These are phyloP conservation scores for Monilinia polystroma DNA, from an alignment of 2,329 filamentous ascomycete species.

Conservation along the genomic window DNA sequence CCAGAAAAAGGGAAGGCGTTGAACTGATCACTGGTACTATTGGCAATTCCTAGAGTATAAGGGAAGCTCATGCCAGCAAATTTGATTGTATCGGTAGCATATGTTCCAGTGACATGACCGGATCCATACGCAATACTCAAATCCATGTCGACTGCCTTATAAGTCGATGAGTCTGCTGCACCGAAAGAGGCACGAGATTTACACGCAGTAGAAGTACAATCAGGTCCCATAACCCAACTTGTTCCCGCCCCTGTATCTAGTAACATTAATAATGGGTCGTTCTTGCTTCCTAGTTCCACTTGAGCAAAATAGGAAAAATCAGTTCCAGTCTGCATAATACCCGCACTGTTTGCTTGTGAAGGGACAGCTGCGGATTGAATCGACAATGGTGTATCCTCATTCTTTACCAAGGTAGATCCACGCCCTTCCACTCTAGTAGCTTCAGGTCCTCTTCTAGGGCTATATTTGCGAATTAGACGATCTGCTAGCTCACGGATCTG, in stretches of 20 bases:
- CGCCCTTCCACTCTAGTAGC: slow-evolving; percentile 7
- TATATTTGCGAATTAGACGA: slow-evolving; percentile 35
- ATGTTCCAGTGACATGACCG: slow-evolving; percentile 66
- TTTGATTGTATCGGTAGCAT: slow-evolving; percentile 64
- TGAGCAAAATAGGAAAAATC: slow-evolving; percentile 66
- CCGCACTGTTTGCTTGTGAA: slow-evolving; percentile 49
- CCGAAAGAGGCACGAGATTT: slow-evolving; percentile 69
- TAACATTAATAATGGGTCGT: slow-evolving; percentile 58
- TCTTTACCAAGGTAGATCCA: slow-evolving; percentile 27
- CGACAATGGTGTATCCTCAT: slow-evolving; percentile 30
- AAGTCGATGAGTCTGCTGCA: slow-evolving; percentile 60
- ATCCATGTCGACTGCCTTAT: slow-evolving; percentile 50
- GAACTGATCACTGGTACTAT: slow-evolving; percentile 71
- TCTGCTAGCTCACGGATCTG: slow-evolving; percentile 30
- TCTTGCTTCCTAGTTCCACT: slow-evolving; percentile 55
- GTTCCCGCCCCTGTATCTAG: slow-evolving; percentile 68
- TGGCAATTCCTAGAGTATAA: slow-evolving; percentile 71
- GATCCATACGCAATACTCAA: slow-evolving; percentile 77
- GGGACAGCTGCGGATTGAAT: slow-evolving; percentile 41
- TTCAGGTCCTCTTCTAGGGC: slow-evolving; percentile 23
- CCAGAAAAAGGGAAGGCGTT: slow-evolving; percentile 80
- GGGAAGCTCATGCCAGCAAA: slow-evolving; percentile 64
- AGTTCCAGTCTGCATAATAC: slow-evolving; percentile 62
- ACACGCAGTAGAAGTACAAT: slow-evolving; percentile 68
- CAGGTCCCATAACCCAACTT: slow-evolving; percentile 78